phyloP scores from a whole-genome alignment of 345 rosid genomes.

The Eucalyptus melliodora region DNA sequence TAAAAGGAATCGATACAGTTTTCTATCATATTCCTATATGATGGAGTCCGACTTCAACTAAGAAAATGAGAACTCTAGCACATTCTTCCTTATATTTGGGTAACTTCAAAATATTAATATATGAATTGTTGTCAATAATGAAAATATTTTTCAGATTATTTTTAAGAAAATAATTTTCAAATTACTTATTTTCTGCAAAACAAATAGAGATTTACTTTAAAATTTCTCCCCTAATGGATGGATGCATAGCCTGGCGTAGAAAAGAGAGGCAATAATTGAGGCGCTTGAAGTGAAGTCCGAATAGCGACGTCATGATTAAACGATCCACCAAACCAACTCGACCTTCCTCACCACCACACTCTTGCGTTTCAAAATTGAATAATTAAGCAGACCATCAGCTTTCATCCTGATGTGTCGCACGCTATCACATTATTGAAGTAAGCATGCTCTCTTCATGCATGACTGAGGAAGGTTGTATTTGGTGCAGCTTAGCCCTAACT shows the following conservation, averaged over 20 bases:
- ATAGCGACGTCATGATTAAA: background rate
- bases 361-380: background rate
- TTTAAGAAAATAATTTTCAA: background rate
- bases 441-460: background rate
- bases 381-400: background rate
- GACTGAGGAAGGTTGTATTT: slow-evolving; percentile 23
- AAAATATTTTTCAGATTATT: background rate
- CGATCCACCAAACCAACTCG: background rate
- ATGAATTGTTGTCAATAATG: background rate
- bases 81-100: background rate
- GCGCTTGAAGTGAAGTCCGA: background rate
- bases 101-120: background rate
- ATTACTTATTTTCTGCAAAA: background rate
- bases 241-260: background rate
- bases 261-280: background rate
- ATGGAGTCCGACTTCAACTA: background rate
- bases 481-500: background rate
- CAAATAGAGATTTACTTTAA: background rate
- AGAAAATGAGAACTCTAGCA: background rate
- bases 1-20: background rate
- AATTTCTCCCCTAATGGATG: background rate
- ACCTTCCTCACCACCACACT: background rate
- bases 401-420: background rate
- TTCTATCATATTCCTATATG: background rate
- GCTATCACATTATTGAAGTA: background rate